Evolutionary conservation across 306 rosid genomes (phyloP).

Genomic region (Mimosa bimucronata): DNA sequence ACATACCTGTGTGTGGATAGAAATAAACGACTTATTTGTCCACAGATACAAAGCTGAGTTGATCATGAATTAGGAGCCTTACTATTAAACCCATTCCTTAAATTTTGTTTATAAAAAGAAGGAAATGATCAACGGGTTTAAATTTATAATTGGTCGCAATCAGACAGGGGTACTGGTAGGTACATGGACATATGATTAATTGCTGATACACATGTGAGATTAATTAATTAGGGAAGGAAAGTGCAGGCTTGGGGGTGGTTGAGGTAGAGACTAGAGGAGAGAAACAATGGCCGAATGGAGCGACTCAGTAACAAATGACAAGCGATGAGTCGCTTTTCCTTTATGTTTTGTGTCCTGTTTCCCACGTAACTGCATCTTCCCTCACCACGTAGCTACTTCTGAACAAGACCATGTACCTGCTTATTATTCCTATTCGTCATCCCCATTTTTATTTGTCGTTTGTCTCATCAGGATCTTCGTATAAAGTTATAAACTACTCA

Average conservation of each 20-base stretch:
- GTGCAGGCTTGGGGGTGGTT: constrained; percentile 34
- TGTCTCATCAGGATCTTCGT: not conserved
- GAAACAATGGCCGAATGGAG: constrained; percentile 41
- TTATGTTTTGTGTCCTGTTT: constrained; percentile 42
- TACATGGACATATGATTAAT: not conserved
- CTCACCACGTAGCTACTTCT: not conserved
- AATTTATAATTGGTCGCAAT: constrained; percentile 9
- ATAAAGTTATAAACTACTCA: not conserved
- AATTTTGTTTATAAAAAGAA: too few species aligned
- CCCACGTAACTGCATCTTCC: constrained; percentile 48
- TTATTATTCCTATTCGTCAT: not conserved
- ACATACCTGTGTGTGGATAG: too few species aligned
- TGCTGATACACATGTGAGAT: not conserved
- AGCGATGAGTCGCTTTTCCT: constrained; percentile 67
- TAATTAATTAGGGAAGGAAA: not conserved
- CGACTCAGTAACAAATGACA: constrained; percentile 64
- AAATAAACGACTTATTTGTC: too few species aligned
- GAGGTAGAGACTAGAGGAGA: constrained; percentile 29
- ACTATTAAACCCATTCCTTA: too few species aligned
- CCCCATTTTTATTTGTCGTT: not conserved
- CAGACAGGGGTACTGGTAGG: constrained; percentile 16
- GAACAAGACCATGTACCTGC: not conserved
- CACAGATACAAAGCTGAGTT: too few species aligned
- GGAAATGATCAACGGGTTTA: too few species aligned
- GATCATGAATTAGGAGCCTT: too few species aligned